phyloP scores from a whole-genome alignment of 192 early-diverging fungal species.

The Linnemannia zychae region DNA sequence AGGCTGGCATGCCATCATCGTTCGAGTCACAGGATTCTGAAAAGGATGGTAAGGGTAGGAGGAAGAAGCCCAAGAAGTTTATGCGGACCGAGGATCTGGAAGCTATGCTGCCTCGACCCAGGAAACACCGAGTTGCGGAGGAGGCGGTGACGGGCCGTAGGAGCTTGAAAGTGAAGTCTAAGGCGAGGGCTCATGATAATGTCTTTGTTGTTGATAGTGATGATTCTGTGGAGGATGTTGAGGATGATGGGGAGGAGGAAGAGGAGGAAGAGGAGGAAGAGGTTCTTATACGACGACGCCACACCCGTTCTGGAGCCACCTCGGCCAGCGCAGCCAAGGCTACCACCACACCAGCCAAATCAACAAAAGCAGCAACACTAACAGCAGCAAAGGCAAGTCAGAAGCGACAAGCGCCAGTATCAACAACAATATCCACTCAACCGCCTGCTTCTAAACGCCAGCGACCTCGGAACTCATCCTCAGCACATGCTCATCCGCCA shows the following conservation, averaged over 20 bases:
- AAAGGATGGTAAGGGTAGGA: not conserved
- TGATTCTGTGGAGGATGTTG: not conserved
- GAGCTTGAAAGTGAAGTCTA: not conserved
- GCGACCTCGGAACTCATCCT: not conserved
- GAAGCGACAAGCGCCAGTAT: not conserved
- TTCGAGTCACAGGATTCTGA: not conserved
- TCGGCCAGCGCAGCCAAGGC: not conserved
- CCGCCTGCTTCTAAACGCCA: not conserved
- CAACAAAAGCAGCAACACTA: not conserved
- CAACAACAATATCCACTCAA: not conserved
- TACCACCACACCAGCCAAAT: not conserved
- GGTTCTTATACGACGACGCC: not conserved
- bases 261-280: conserved; percentile 21
- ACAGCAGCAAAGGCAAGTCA: not conserved
- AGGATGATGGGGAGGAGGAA: not conserved
- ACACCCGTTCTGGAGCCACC: not conserved
- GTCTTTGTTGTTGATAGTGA: not conserved
- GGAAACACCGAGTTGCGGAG: not conserved
- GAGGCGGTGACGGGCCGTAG: not conserved
- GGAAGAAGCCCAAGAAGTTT: not conserved
- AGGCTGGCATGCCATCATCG: conserved; percentile 39
- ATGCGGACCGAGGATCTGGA: conserved; percentile 29
- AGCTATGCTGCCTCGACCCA: conserved; percentile 26
- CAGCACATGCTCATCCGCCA: not conserved
- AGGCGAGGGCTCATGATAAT: not conserved